A percentile compares a stretch with the other conserved stretches of the same genome.
Evolutionary conservation across 371 early-diverging fungal species (phyloP).

Genomic region (Batkoa obscura): DNA sequence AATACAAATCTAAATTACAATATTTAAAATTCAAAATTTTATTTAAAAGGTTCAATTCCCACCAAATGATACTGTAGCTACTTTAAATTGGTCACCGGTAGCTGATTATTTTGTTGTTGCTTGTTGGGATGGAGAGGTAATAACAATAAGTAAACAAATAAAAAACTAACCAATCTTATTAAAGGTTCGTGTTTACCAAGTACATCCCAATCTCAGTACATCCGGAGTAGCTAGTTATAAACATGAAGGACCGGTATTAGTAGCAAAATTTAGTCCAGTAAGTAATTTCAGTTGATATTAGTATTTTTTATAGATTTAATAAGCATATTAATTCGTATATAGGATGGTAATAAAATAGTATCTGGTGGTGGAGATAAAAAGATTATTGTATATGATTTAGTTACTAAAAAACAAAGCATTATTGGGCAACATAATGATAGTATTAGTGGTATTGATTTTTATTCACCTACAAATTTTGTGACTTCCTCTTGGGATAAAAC

Average conservation of each 20-base stretch:
- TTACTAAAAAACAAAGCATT: no score
- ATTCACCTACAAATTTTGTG: no score
- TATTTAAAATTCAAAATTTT: no score
- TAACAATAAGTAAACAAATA: neutral
- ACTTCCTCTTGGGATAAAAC: no score
- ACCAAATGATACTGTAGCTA: constrained; percentile 69
- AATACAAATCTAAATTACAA: no score
- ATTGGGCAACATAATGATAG: no score
- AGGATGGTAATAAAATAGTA: constrained; percentile 64
- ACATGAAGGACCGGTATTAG: constrained; percentile 72
- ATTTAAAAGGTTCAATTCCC: no score
- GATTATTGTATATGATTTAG: no score
- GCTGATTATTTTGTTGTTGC: constrained; percentile 69
- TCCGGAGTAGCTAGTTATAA: constrained; percentile 54
- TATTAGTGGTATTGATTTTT: no score
- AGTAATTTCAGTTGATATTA: neutral
- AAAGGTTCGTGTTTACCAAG: constrained; percentile 80
- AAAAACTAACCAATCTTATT: neutral
- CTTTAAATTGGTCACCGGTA: constrained; percentile 53
- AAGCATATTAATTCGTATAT: neutral
- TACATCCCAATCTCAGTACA: constrained; percentile 41
- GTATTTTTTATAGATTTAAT: no score
- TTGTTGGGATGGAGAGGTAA: constrained; percentile 86
- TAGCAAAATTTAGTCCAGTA: constrained; percentile 76
- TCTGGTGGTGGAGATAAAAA: constrained; percentile 50